Conservation (phyloP, 2,329 filamentous ascomycete species). For the Beauveria medogensis region DNA sequence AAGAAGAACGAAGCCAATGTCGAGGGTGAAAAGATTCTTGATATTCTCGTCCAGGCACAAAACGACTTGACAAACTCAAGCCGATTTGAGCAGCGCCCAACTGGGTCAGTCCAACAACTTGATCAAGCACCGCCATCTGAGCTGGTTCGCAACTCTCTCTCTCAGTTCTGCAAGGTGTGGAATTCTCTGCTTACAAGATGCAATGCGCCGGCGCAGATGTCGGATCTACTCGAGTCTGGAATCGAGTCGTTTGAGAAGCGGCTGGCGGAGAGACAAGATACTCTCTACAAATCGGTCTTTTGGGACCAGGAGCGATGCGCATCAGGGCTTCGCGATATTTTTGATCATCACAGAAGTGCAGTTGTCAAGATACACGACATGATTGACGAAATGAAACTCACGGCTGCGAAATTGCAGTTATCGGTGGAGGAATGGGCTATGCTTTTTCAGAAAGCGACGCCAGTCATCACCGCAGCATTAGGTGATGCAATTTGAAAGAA, state of each 20-base stretch:
- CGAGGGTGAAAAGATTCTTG: not conserved
- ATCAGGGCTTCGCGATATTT: not conserved
- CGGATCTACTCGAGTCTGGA: not conserved
- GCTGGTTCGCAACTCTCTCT: not conserved
- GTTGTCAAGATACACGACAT: not conserved
- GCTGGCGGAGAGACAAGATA: not conserved
- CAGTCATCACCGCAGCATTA: not conserved
- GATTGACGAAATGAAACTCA: not conserved
- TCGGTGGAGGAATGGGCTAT: not conserved
- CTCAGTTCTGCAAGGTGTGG: not conserved
- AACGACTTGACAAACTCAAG: constrained; percentile 4
- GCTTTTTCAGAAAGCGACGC: not conserved
- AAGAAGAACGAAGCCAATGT: not conserved
- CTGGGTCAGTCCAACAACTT: not conserved
- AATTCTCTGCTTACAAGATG: not conserved
- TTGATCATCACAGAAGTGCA: not conserved
- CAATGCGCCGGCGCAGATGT: not conserved
- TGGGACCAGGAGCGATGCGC: not conserved
- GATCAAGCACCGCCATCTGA: not conserved
- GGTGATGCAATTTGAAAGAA: not conserved
- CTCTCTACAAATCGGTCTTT: not conserved
- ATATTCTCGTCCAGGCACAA: not conserved
- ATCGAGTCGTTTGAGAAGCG: not conserved
- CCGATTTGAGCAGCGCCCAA: not conserved
- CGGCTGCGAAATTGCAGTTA: not conserved